Evolutionary conservation across 768 basidiomycete genomes (phyloP), one percentile per base, ranked within the genome.

Genomic region (Serendipita sp.): DNA sequence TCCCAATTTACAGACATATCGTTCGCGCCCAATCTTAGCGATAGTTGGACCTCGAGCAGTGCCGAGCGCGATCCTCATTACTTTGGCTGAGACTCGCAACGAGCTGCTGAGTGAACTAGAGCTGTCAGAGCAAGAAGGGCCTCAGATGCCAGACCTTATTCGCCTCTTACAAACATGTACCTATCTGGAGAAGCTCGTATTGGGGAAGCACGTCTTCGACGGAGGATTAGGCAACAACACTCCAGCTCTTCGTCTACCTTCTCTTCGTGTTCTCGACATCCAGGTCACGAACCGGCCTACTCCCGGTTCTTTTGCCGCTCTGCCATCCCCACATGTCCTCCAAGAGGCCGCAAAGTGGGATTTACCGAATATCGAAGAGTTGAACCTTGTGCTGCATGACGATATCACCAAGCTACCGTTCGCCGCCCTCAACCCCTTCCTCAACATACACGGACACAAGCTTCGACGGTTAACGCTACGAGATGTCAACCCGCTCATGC

Each of bases 261-360:
- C 23, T 35, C 35, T 60, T 8, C 18, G 35, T 18, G 35, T 23
- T n/a, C 34, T 60, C 23, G 56, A 60, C 16, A 35, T 60, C 8
- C 18, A 60, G 28, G 56, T 60, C 23, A 60, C 56, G 10, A 60
- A 30, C 23, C 3, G 28, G 16, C n/a, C n/a, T 7, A 60, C 56
- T 8, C 56, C 56, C 35, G 56, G 56, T 8, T 18, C 56, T 28
- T 60, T 60, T 60, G 10, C 56, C 16, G 1, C 56, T n/a, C 34
- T 32, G 1, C 56, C 56, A 3, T 60, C 56, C 32, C 56, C 10
- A n/a, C 56, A 60, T n/a, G 56, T 60, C 34, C 56, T 60, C 28
- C 23, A 16, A n/a, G 56, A 60, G n/a, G 56, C 56, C 28, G n/a
- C 56, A 16, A 60, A 60, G 35, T 60, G 56, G 56, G 56, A 60